Conservation (phyloP, 2,329 filamentous ascomycete genomes). For the Amauroascus verrucosus region DNA sequence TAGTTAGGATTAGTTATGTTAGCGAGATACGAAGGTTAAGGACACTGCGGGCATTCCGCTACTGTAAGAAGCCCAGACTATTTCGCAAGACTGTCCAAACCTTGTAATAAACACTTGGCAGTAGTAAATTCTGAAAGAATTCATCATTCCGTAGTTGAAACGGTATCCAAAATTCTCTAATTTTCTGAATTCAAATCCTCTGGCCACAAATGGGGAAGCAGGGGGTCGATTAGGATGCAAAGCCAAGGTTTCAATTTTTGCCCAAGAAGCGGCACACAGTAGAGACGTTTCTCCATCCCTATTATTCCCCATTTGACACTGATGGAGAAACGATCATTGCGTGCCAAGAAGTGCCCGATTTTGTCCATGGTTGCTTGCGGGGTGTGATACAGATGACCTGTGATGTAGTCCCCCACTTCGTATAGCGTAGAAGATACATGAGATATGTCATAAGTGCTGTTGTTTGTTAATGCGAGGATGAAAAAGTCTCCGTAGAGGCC, state of each 20-base stretch:
- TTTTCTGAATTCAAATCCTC: not conserved
- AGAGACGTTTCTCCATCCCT: slow-evolving; percentile 20
- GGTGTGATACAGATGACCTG: slow-evolving; percentile 23
- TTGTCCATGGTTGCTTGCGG: slow-evolving; percentile 14
- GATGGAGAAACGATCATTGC: slow-evolving; percentile 18
- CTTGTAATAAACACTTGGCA: too few species aligned
- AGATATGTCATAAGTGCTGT: slow-evolving; percentile 23
- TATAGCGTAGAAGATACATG: slow-evolving; percentile 20
- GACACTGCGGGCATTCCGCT: too few species aligned
- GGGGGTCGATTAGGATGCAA: slow-evolving; percentile 13
- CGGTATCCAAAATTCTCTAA: not conserved
- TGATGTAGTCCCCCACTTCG: slow-evolving; percentile 7
- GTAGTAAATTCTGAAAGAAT: too few species aligned
- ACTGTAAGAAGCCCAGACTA: too few species aligned
- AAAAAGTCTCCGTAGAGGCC: slow-evolving; percentile 23
- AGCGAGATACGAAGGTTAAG: too few species aligned
- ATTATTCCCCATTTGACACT: slow-evolving; percentile 22
- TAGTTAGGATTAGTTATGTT: too few species aligned
- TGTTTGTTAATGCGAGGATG: slow-evolving; percentile 21
- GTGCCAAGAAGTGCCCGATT: slow-evolving; percentile 17
- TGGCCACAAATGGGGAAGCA: slow-evolving; percentile 5
- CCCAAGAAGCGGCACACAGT: slow-evolving; percentile 22
- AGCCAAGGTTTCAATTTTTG: slow-evolving; percentile 20
- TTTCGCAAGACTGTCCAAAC: too few species aligned
- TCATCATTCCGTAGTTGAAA: not conserved